Evolutionary conservation across 192 early-diverging fungal species (phyloP), one percentile per base, ranked within the genome.

Genomic region (Dissophora globulifera): DNA sequence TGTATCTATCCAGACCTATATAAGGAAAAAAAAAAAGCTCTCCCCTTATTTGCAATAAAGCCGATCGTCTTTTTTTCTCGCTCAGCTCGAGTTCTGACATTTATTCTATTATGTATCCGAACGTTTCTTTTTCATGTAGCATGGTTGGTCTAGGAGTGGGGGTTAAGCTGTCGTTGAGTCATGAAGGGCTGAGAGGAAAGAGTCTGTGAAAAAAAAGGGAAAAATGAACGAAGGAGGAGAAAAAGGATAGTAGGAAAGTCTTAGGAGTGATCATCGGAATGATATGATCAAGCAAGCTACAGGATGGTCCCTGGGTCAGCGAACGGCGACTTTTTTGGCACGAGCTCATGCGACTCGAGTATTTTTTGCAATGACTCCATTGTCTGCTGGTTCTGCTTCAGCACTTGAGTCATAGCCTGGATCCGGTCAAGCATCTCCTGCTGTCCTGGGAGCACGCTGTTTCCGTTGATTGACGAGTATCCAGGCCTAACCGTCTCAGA

Each of bases 321-420:
- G 23, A 76, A 76, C 4, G 72, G 72, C 0, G 72, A 76, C 27
- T 67, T 76, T 41, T 76, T 76, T 0, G 72, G 72, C 3, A 76
- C 72, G 0, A 76, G 42, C 1, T 76, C 43, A 27, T 76, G 72
- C 5, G 58, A 61, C 40, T 76, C 72, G 2, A 76, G 47, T 26
- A 76, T 62, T 64, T 67, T 76, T 60, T 76, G 72, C 3, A 76
- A 35, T 15, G 72, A 58, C 25, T 76, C 64, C 63, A 76, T 76
- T n/a, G 72, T 76, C 35, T 76, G 72, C 25, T 76, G 72, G 52
- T 76, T 76, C 40, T 76, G 72, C 42, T 76, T 76, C 46, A 76
- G 27, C 4, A 76, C 72, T 16, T 76, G 72, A 0, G 72, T 76
- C 72, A 76, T 76, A 0, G 58, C 62, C 32, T 76, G 72, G 29